These are phyloP conservation scores for Kluyveromyces aestuarii DNA, from an alignment of 805 yeast genomes.

Conservation along the genomic window DNA sequence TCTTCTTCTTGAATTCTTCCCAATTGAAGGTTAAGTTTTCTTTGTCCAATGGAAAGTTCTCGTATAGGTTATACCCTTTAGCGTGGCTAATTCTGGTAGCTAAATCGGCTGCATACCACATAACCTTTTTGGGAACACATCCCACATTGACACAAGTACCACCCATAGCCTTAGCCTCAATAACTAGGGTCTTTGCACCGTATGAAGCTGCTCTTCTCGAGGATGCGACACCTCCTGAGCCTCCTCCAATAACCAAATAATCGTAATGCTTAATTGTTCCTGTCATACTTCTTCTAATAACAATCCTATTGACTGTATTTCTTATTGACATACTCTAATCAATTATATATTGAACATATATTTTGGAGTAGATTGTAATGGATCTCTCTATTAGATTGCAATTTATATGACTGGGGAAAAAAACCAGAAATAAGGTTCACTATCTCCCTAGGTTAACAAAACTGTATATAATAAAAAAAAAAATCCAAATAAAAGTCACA, in stretches of 20 bases:
- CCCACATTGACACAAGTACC: conserved; percentile 99
- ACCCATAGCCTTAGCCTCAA: conserved; percentile 80
- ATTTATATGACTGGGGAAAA: too few species aligned
- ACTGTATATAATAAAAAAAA: too few species aligned
- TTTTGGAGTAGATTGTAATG: background rate
- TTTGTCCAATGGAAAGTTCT: conserved; percentile 41
- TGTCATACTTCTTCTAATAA: conserved; percentile 39
- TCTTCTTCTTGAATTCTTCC: conserved; percentile 70
- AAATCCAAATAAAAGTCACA: too few species aligned
- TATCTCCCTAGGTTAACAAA: too few species aligned
- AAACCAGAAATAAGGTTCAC: too few species aligned
- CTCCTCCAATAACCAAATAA: conserved; percentile 95
- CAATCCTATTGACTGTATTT: conserved; percentile 1
- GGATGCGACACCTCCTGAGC: conserved; percentile 98
- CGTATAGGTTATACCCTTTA: conserved; percentile 71
- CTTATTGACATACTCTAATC: background rate
- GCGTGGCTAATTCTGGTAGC: conserved; percentile 72
- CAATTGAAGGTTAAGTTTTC: conserved; percentile 64
- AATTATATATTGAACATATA: background rate
- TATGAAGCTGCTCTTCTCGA: conserved; percentile 93
- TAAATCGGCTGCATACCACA: conserved; percentile 96
- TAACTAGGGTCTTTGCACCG: conserved; percentile 78
- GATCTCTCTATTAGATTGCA: background rate
- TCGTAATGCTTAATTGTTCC: conserved; percentile 60
- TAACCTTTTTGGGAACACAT: conserved; percentile 96